These are phyloP conservation scores for Russula earlei DNA, from an alignment of 768 basidiomycete genomes.

Conservation along the genomic window DNA sequence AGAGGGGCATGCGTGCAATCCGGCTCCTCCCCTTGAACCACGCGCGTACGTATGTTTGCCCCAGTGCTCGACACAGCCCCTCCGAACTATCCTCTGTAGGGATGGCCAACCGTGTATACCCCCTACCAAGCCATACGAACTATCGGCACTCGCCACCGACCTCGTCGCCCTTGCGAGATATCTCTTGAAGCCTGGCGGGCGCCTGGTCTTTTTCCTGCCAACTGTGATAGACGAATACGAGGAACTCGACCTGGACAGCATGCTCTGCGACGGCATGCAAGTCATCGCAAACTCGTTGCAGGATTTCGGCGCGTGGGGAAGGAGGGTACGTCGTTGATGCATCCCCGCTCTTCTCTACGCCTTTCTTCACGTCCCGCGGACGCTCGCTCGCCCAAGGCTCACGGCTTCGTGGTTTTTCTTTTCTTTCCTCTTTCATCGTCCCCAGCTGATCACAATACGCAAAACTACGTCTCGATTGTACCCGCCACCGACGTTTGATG, in stretches of 20 bases:
- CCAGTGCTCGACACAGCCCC: background rate
- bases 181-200: conserved; percentile 73
- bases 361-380: too few relatives aligned
- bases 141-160: conserved; percentile 73
- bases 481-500: conserved; percentile 48
- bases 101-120: conserved; percentile 72
- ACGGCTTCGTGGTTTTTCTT: too few relatives aligned
- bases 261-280: conserved; percentile 82
- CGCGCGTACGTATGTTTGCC: conserved; percentile 35
- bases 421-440: background rate
- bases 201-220: conserved; percentile 93
- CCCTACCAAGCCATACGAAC: conserved; percentile 86
- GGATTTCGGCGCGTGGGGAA: conserved; percentile 91
- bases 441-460: conserved; percentile 84
- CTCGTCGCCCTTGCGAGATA: conserved; percentile 76
- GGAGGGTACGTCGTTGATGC: conserved; percentile 50
- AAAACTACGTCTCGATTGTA: conserved; percentile 45
- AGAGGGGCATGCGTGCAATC: conserved; percentile 32
- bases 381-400: background rate
- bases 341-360: background rate
- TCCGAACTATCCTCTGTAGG: conserved; percentile 23
- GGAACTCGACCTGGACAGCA: conserved; percentile 69
- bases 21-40: conserved; percentile 6
- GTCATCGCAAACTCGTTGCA: conserved; percentile 84
- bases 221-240: conserved; percentile 88